These are phyloP conservation scores for Xylariomycetidae sp. DNA, from an alignment of 2,329 filamentous ascomycete genomes.

Conservation along the genomic window DNA sequence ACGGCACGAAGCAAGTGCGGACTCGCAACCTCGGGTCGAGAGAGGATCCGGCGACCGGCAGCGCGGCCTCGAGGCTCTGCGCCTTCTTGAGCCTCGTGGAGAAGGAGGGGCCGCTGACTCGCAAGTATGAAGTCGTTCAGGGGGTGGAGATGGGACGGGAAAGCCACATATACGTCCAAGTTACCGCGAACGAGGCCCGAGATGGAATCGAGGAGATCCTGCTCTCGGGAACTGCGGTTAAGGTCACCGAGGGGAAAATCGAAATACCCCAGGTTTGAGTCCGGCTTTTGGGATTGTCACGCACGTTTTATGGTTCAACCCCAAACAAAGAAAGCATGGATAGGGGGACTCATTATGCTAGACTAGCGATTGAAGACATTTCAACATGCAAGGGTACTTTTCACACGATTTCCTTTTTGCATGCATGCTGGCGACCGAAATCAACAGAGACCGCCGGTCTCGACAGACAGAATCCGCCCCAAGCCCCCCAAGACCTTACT, in stretches of 20 bases:
- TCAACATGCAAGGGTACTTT: too few species aligned
- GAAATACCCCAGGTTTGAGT: constrained; percentile 7
- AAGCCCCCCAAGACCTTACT: too few species aligned
- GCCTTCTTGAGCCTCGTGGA: constrained; percentile 44
- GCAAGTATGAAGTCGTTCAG: constrained; percentile 50
- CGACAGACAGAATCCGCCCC: too few species aligned
- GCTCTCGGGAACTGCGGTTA: constrained; percentile 12
- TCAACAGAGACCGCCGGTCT: too few species aligned
- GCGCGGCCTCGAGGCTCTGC: constrained; percentile 52
- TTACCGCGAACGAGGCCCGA: constrained; percentile 16
- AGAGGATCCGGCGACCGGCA: constrained; percentile 58
- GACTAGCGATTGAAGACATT: too few species aligned
- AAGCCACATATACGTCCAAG: constrained; percentile 43
- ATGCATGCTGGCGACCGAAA: too few species aligned
- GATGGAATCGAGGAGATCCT: constrained; percentile 8
- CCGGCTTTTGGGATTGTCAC: too few species aligned
- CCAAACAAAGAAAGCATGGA: too few species aligned
- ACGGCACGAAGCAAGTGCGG: constrained; percentile 35
- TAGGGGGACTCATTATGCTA: too few species aligned
- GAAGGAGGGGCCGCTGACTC: constrained; percentile 25
- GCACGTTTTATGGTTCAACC: too few species aligned
- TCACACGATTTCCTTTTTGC: too few species aligned
- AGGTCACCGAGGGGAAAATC: constrained; percentile 12
- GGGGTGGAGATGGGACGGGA: constrained; percentile 60
- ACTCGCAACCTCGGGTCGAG: constrained; percentile 52